phyloP scores from a whole-genome alignment of 2,329 filamentous ascomycete genomes.

The Ophiobolus disseminans region DNA sequence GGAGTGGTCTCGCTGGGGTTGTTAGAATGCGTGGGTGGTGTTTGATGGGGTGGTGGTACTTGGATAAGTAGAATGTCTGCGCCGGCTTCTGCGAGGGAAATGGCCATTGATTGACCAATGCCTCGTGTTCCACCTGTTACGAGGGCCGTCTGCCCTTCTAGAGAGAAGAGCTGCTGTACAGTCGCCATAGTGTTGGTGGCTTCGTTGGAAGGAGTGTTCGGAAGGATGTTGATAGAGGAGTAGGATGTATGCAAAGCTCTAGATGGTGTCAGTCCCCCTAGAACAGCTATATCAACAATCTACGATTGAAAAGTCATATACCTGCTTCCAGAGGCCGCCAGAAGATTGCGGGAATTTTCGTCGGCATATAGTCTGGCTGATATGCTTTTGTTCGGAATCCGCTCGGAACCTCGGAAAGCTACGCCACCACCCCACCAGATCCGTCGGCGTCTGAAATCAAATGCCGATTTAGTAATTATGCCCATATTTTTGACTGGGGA shows the following conservation, averaged over 20 bases:
- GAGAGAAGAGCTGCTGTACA: conserved; percentile 55
- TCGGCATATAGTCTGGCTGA: not conserved
- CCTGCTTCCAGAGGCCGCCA: not conserved
- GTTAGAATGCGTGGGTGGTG: conserved; percentile 1
- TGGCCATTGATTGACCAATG: conserved; percentile 59
- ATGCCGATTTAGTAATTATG: conserved; percentile 41
- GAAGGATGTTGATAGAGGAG: conserved; percentile 4
- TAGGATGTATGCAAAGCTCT: too few relatives aligned
- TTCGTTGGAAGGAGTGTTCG: not conserved
- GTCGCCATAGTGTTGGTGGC: conserved; percentile 30
- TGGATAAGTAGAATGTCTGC: conserved; percentile 60
- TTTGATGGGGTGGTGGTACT: conserved; percentile 34
- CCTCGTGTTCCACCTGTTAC: conserved; percentile 60
- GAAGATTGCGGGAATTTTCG: not conserved
- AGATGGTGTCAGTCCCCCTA: too few relatives aligned
- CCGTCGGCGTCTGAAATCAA: conserved; percentile 41
- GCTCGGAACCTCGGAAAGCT: conserved; percentile 31
- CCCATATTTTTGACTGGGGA: conserved; percentile 30
- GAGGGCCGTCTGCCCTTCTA: conserved; percentile 58
- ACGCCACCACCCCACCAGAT: conserved; percentile 33
- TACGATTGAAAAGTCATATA: not conserved
- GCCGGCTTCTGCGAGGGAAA: conserved; percentile 59
- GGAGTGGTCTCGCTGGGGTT: conserved; percentile 60
- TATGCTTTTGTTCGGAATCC: conserved; percentile 26
- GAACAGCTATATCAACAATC: too few relatives aligned